These are phyloP conservation scores for Geotrichum klebahnii DNA, from an alignment of 1,139 yeast species.

Conservation along the genomic window DNA sequence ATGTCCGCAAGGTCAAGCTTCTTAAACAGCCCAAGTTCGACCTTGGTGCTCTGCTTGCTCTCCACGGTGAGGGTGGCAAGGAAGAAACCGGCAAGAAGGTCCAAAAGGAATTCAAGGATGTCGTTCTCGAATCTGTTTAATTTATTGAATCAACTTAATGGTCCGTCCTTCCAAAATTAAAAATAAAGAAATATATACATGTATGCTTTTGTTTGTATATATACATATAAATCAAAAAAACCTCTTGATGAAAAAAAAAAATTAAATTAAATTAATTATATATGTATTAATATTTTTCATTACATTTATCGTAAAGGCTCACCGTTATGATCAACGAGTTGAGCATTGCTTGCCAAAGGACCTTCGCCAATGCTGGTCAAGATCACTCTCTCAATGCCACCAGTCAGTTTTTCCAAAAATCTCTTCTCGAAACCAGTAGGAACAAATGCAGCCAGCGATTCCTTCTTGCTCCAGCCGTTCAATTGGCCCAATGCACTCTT, in stretches of 20 bases:
- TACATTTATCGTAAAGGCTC: slow-evolving; percentile 16
- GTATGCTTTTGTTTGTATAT: not conserved
- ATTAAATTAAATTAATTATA: not conserved
- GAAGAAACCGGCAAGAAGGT: slow-evolving; percentile 92
- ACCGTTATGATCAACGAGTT: slow-evolving; percentile 17
- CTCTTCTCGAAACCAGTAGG: slow-evolving; percentile 39
- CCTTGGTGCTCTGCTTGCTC: slow-evolving; percentile 79
- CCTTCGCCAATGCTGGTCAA: slow-evolving; percentile 85
- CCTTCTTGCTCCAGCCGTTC: slow-evolving; percentile 63
- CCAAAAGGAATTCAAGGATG: slow-evolving; percentile 82
- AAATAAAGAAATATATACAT: not conserved
- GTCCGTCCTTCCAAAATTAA: slow-evolving; percentile 8
- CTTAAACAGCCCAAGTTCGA: slow-evolving; percentile 90
- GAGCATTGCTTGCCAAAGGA: slow-evolving; percentile 42
- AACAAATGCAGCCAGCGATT: slow-evolving; percentile 40
- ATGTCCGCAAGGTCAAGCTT: slow-evolving; percentile 87
- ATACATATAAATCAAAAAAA: not conserved
- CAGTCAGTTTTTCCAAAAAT: slow-evolving; percentile 52
- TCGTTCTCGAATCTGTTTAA: slow-evolving; percentile 80
- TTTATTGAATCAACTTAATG: slow-evolving; percentile 24
- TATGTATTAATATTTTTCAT: not conserved
- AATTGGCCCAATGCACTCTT: slow-evolving; percentile 48
- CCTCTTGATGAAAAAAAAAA: not conserved
- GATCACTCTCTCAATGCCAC: slow-evolving; percentile 77
- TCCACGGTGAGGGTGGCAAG: slow-evolving; percentile 78